Evolutionary conservation across 306 rosid species (phyloP), one percentile per base, ranked within the genome.

Genomic region (Inga oerstediana): DNA sequence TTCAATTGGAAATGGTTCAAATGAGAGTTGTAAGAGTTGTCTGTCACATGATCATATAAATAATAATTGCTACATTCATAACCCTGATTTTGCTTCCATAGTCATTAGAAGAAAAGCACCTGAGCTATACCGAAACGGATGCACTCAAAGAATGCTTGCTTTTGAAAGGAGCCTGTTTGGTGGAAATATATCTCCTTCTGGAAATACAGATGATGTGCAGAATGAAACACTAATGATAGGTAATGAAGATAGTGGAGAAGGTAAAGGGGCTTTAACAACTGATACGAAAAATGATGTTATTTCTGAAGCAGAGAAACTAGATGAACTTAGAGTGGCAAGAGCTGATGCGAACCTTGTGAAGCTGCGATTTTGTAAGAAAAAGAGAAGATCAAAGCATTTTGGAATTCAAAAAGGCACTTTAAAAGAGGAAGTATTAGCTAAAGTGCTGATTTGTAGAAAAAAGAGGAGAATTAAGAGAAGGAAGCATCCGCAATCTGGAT

Each of bases 141-240:
- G 98, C 85, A 89, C 93, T 32, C 99, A 92, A 80, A 87, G 97
- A 88, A 87, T 93, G 80, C 94, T 91, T 81, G 97, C 99, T 35
- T 89, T 85, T 76, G 98, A 94, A 85, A 88, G 93, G 80, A 91
- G 84, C 64, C 85, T 83, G 75, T 76, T 88, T 78, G 90, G 88
- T 86, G 88, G 83, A 58, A 85, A 88, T 44, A 32, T 89, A 69
- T 84, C 91, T 74, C 75, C 81, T 45, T 46, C 14, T 17, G 83
- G 81, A 83, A 65, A 78, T 72, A 67, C 22, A 70, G 92, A 79
- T 83, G 75, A 58, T 79, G 83, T 54, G 70, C 83, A 81, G 72
- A 81, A 84, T 61, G 86, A 54, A 74, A 48, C 54, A 16, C 67
- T 82, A 67, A 51, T 72, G 19, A 69, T 32, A 68, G 79, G 67